phyloP scores from a whole-genome alignment of 2,329 filamentous ascomycete genomes.

The Didymella pomorum region DNA sequence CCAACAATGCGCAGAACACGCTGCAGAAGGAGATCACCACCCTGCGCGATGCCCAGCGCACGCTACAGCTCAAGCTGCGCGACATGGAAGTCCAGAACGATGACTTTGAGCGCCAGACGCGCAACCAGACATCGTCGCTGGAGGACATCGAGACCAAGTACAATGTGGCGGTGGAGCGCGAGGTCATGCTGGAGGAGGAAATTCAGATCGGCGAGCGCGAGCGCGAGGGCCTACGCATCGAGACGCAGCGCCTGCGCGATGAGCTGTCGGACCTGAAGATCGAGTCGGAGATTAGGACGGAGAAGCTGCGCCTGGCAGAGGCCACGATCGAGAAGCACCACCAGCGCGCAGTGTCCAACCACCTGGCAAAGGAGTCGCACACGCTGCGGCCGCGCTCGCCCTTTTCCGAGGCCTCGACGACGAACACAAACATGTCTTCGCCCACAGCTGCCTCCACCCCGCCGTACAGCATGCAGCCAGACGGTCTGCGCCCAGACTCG shows the following conservation, averaged over 20 bases:
- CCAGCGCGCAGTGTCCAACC: slow-evolving; percentile 60
- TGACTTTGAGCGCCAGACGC: slow-evolving; percentile 95
- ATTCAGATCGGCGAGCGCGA: slow-evolving; percentile 91
- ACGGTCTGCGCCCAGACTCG: slow-evolving; percentile 69
- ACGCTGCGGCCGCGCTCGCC: slow-evolving; percentile 66
- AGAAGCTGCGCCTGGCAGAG: slow-evolving; percentile 83
- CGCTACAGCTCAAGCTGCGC: slow-evolving; percentile 81
- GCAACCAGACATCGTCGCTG: slow-evolving; percentile 92
- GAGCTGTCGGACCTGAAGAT: slow-evolving; percentile 94
- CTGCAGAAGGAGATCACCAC: slow-evolving; percentile 96
- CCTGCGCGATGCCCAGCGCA: slow-evolving; percentile 83
- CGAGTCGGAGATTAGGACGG: slow-evolving; percentile 90
- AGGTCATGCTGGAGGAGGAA: slow-evolving; percentile 94
- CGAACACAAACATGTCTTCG: slow-evolving; percentile 82
- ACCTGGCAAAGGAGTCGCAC: slow-evolving; percentile 58
- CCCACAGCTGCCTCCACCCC: slow-evolving; percentile 90
- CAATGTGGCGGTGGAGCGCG: slow-evolving; percentile 90
- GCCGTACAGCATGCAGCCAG: slow-evolving; percentile 69
- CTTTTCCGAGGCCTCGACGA: slow-evolving; percentile 78
- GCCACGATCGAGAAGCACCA: slow-evolving; percentile 59
- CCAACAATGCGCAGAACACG: slow-evolving; percentile 80
- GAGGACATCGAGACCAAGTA: slow-evolving; percentile 98
- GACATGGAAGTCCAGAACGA: slow-evolving; percentile 99
- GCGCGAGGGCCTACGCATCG: slow-evolving; percentile 85
- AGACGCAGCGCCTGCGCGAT: slow-evolving; percentile 86